Evolutionary conservation across 345 rosid species (phyloP).

Genomic region (Carallia pectinifolia): DNA sequence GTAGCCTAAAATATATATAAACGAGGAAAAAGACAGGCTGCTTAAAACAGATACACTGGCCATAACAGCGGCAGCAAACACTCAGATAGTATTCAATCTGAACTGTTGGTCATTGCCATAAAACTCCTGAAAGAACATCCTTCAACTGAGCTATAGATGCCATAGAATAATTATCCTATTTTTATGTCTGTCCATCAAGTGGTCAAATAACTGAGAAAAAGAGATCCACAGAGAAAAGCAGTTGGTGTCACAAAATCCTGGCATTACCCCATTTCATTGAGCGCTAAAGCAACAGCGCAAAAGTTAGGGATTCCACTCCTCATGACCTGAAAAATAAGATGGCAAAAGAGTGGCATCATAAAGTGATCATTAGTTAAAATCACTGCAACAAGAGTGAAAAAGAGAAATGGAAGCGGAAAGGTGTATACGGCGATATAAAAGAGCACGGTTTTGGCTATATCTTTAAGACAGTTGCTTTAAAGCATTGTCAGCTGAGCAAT

Average conservation of each 20-base stretch:
- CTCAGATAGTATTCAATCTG: neutral
- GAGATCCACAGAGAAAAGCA: neutral
- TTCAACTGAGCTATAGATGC: no score
- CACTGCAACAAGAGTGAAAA: neutral
- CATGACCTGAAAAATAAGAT: slow-evolving; percentile 51
- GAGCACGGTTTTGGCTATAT: neutral
- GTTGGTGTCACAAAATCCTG: neutral
- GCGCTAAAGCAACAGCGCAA: slow-evolving; percentile 91
- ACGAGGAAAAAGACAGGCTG: neutral
- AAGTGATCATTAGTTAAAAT: neutral
- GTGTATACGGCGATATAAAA: neutral
- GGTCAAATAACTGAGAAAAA: neutral
- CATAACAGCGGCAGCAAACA: neutral
- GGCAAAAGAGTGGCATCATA: slow-evolving; percentile 7
- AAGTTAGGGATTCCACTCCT: slow-evolving; percentile 93
- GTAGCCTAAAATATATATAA: neutral
- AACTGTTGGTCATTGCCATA: neutral
- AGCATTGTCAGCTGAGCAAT: no score
- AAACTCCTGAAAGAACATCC: no score
- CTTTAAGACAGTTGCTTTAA: neutral
- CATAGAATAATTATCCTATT: neutral
- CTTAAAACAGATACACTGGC: neutral
- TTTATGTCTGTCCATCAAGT: neutral
- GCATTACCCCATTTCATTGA: slow-evolving; percentile 74
- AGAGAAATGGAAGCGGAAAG: neutral